Evolutionary conservation across 2,329 filamentous ascomycete species (phyloP), one percentile per base, ranked within the genome.

Genomic region (Aspergillus fijiensis): DNA sequence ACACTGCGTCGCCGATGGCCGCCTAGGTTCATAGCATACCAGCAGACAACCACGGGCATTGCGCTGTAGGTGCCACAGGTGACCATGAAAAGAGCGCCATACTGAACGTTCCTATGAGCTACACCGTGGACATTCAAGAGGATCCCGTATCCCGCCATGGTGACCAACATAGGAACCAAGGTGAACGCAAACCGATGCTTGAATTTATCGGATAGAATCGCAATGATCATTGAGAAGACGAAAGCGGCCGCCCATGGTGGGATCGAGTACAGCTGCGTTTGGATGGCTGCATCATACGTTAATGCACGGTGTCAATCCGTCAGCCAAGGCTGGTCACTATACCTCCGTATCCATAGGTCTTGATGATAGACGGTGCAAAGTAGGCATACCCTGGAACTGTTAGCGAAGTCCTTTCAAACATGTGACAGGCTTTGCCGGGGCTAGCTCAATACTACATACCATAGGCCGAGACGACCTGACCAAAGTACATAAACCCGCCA

Each of bases 1-100:
- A 92, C 84, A 9, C 87, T 82, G 49, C 89, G 82, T 3, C 89
- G 83, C 59, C 87, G 87, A 71, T 92, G 90, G 0, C 89, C 89
- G 2, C 86, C 86, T 1, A 92, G 79, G 67, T 92, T 93, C 85
- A 92, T 91, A 67, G 88, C 89, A 74, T 89, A 92, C 89, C 90
- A 93, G 73, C 89, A 92, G 7, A 92, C 85, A 49, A 92, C 86
- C 31, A 96, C 87, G 0, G 94, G 92, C 89, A 96, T 93, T n/a
- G 92, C 91, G 1, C 87, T 87, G 76, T 96, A 97, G 0, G 85
- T 84, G 53, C 91, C 91, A 78, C 87, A 87, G 2, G 90, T 89
- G 53, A 96, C 86, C 33, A 97, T 80, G 80, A 96, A 96, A 0
- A 97, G 82, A 0, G 89, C 90, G 0, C 81, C 89, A 69, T 96